Evolutionary conservation across 805 yeast species (phyloP), one percentile per base, ranked within the genome.

Genomic region (Komagataella populi): DNA sequence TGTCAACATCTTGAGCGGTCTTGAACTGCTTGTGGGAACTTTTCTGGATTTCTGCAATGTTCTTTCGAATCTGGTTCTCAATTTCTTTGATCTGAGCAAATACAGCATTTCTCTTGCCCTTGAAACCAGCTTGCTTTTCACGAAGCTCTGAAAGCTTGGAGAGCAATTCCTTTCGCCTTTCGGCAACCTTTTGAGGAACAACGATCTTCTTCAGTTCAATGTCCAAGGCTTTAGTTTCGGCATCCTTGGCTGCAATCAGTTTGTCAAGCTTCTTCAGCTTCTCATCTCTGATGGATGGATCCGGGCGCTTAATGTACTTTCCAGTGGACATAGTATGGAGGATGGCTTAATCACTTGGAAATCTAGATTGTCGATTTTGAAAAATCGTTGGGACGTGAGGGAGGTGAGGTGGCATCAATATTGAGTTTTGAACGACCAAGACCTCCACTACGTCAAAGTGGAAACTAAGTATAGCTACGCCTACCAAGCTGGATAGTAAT

Each of bases 281-380:
- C 55, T 73, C 76, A 63, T 84, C 85, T 67, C 82, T 74, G 51
- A 72, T 80, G 54, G 74, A 69, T 60, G 74, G 78, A 66, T 86
- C 93, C 48, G 95, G 95, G 62, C 84, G 80, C 67, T 84, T 84
- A 67, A 83, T 76, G 65, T 73, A 80, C 55, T 73, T 75, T 68
- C 78, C 39, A 30, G 39, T 30, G 8, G 39, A 30, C 39, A 30
- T 30, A 10, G 39, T 30, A 10, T 12, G 39, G 39, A 30, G 14
- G 39, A 30, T 30, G 14, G 14, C 39, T 30, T 30, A 14, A 30
- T 30, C 39, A 30, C 10, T 30, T 8, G 14, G 39, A 30, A 14
- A 30, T 6, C 12, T 10, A 4, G 39, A 30, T 10, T 30, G 39
- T 30, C 39, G 39, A 30, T 10, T 10, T 2, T 30, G 39, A 30